phyloP scores from a whole-genome alignment of 1,139 yeast species.

The Yamadazyma trypodendri region DNA sequence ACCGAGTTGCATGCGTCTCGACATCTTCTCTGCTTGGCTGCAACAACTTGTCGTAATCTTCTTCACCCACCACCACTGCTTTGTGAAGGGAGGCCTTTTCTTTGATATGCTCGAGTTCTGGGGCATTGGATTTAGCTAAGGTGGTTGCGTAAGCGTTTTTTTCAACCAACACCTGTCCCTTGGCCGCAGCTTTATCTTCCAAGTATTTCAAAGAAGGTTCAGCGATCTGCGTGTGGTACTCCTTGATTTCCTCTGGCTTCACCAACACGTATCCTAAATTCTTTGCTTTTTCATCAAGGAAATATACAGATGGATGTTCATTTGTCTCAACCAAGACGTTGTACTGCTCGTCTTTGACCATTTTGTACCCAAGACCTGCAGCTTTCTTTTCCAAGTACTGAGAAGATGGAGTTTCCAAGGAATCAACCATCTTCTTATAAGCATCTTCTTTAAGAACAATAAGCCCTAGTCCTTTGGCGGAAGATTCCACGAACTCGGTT shows the following conservation, averaged over 20 bases:
- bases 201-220: slow-evolving; percentile 25
- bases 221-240: slow-evolving; percentile 16
- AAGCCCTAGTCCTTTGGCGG: slow-evolving; percentile 17
- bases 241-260: slow-evolving; percentile 6
- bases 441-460: slow-evolving; percentile 17
- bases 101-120: slow-evolving; percentile 19
- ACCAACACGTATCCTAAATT: slow-evolving; percentile 12
- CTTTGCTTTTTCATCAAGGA: slow-evolving; percentile 14
- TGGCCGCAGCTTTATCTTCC: slow-evolving; percentile 20
- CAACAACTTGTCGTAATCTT: slow-evolving; percentile 16
- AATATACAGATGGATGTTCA: slow-evolving; percentile 16
- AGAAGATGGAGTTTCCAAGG: slow-evolving; percentile 22
- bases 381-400: slow-evolving; percentile 24
- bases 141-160: slow-evolving; percentile 6
- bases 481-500: slow-evolving; percentile 15
- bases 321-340: slow-evolving; percentile 16
- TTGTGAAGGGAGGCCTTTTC: slow-evolving; percentile 19
- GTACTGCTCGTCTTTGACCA: slow-evolving; percentile 21
- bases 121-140: slow-evolving; percentile 7
- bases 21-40: slow-evolving; percentile 14
- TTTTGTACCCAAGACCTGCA: slow-evolving; percentile 13
- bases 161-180: slow-evolving; percentile 8
- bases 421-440: slow-evolving; percentile 14
- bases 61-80: slow-evolving; percentile 19
- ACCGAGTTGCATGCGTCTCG: slow-evolving; percentile 8